A percentile compares a stretch with the other conserved stretches of the same genome.
These are phyloP conservation scores for Plasmodium ovale DNA, from an alignment of 169 alveolate species.

Conservation along the genomic window DNA sequence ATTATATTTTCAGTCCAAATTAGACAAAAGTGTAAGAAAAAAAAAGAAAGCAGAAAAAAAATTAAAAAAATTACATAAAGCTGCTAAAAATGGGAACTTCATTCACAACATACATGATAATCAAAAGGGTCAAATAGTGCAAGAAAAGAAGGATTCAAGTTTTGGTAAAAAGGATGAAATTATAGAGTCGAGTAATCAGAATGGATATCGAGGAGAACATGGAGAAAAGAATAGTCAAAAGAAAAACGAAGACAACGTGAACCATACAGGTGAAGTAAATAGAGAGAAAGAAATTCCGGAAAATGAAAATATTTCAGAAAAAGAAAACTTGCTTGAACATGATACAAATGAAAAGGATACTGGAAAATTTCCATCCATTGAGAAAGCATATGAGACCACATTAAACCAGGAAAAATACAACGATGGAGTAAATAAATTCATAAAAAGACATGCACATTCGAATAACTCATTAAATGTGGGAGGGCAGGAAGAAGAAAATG, in stretches of 20 bases:
- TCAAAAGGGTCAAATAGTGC: slow-evolving; percentile 13
- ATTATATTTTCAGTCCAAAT: slow-evolving; percentile 51
- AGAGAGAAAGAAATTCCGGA: background rate
- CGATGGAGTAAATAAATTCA: slow-evolving; percentile 15
- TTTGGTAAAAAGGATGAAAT: background rate
- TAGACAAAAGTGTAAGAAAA: slow-evolving; percentile 31
- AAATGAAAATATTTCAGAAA: background rate
- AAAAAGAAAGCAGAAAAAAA: slow-evolving; percentile 49
- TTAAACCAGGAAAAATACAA: background rate
- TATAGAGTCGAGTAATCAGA: no score
- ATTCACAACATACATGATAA: background rate
- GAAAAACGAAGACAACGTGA: background rate
- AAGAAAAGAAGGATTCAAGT: background rate
- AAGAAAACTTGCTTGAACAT: background rate
- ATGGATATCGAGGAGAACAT: background rate
- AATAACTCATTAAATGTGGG: slow-evolving; percentile 9
- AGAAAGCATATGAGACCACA: background rate
- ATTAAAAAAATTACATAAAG: slow-evolving; percentile 23
- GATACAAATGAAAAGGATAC: background rate
- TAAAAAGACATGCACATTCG: slow-evolving; percentile 40
- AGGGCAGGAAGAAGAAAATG: background rate
- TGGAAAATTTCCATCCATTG: background rate
- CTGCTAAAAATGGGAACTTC: slow-evolving; percentile 32
- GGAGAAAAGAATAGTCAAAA: background rate
- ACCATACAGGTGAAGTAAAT: background rate